Evolutionary conservation across 2,329 filamentous ascomycete species (phyloP).

Genomic region (Monosporascus sp.): DNA sequence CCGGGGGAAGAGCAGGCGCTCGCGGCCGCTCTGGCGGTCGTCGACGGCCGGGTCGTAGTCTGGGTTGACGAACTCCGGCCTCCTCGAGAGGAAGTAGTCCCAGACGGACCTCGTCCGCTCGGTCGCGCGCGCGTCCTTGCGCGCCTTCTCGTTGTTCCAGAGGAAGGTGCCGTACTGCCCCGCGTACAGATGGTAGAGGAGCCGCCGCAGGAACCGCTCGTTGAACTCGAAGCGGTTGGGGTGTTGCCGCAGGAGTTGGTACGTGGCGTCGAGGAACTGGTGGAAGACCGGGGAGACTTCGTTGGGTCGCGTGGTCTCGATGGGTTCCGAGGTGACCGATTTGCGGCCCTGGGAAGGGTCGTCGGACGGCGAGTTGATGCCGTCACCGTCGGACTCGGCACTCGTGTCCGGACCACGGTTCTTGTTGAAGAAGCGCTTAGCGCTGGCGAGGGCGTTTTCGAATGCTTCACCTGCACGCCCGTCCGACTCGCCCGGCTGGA

Average conservation of each 20-base stretch:
- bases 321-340: constrained; percentile 42
- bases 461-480: constrained; percentile 65
- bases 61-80: constrained; percentile 75
- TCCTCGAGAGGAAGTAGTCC: constrained; percentile 87
- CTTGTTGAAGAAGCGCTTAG: constrained; percentile 86
- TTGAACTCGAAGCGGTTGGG: constrained; percentile 93
- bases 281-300: constrained; percentile 97
- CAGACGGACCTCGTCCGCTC: constrained; percentile 83
- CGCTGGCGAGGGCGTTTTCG: constrained; percentile 78
- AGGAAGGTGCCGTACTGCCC: constrained; percentile 97
- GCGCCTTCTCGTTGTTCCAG: constrained; percentile 89
- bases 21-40: constrained; percentile 72
- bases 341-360: constrained; percentile 27
- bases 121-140: constrained; percentile 61
- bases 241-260: constrained; percentile 80
- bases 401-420: constrained; percentile 57
- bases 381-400: constrained; percentile 48
- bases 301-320: constrained; percentile 70
- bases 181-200: constrained; percentile 91
- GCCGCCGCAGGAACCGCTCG: constrained; percentile 80
- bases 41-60: constrained; percentile 71
- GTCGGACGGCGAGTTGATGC: constrained; percentile 20
- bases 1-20: constrained; percentile 77
- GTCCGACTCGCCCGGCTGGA: constrained; percentile 58
- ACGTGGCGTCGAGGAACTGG: constrained; percentile 92